These are phyloP conservation scores for Nadsonia starkeyi-henricii DNA, from an alignment of 1,139 yeast species.

Conservation along the genomic window DNA sequence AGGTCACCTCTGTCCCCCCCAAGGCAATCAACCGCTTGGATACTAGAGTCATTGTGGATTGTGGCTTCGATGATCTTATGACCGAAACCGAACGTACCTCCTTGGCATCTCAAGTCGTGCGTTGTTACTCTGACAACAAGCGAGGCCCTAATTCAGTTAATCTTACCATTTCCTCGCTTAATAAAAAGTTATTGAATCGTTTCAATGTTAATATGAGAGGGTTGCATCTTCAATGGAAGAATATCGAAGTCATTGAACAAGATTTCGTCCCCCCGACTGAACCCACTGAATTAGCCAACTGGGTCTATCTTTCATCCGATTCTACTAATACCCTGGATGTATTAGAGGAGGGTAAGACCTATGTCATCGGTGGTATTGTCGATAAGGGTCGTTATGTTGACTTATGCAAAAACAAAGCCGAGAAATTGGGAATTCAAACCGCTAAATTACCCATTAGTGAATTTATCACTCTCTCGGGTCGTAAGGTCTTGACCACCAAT, in stretches of 20 bases:
- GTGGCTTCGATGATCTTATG: conserved; percentile 86
- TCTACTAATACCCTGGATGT: conserved; percentile 51
- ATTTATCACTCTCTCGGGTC: conserved; percentile 66
- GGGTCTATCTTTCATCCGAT: conserved; percentile 75
- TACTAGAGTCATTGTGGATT: conserved; percentile 50
- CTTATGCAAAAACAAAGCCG: conserved; percentile 73
- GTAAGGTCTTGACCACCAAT: conserved; percentile 82
- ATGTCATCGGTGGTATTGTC: conserved; percentile 88
- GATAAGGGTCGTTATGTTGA: conserved; percentile 85
- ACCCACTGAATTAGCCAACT: conserved; percentile 27
- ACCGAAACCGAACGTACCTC: conserved; percentile 61
- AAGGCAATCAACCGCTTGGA: neutral
- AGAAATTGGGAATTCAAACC: conserved; percentile 51
- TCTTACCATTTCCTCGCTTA: conserved; percentile 49
- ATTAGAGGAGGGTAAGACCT: conserved; percentile 55
- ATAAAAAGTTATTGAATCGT: conserved; percentile 48
- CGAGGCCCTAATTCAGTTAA: conserved; percentile 46
- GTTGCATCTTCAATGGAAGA: conserved; percentile 51
- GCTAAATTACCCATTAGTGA: conserved; percentile 80
- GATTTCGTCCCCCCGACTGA: conserved; percentile 22
- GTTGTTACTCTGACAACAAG: conserved; percentile 69
- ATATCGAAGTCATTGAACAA: conserved; percentile 39
- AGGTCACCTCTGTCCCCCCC: neutral
- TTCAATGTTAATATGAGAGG: conserved; percentile 49
- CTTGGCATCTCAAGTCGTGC: conserved; percentile 62